Percentiles rank a stretch among this genome's conserved stretches.
phyloP scores from a whole-genome alignment of 345 rosid genomes.

The Limnanthes douglasii region DNA sequence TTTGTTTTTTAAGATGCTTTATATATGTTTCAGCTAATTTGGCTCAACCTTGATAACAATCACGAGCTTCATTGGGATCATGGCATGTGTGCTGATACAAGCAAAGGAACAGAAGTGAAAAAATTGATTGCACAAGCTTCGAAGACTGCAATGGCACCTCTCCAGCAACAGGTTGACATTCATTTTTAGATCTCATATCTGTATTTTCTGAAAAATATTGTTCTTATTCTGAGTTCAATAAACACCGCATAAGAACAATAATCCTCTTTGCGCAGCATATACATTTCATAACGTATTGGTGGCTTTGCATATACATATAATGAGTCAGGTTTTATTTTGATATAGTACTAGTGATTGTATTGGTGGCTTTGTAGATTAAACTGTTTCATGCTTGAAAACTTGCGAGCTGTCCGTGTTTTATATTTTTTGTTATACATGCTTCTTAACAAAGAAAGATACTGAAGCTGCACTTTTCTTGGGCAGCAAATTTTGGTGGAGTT shows the following conservation, averaged over 20 bases:
- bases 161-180: slow-evolving; percentile 59
- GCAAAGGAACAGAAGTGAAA: slow-evolving; percentile 82
- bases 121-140: slow-evolving; percentile 78
- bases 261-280: too few relatives aligned
- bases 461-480: slow-evolving; percentile 7
- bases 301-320: too few relatives aligned
- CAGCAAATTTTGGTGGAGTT: slow-evolving; percentile 72
- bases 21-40: slow-evolving; percentile 43
- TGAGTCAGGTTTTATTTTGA: too few relatives aligned
- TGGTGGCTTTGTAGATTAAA: slow-evolving; percentile 5
- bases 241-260: too few relatives aligned
- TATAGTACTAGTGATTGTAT: too few relatives aligned
- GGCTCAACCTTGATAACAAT: slow-evolving; percentile 90
- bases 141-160: slow-evolving; percentile 67
- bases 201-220: too few relatives aligned
- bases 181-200: slow-evolving; percentile 1
- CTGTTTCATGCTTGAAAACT: slow-evolving; percentile 6
- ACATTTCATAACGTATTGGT: too few relatives aligned
- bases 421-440: background rate
- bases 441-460: slow-evolving; percentile 6
- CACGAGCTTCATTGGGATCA: slow-evolving; percentile 97
- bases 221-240: too few relatives aligned
- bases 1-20: slow-evolving; percentile 6
- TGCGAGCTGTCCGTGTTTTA: slow-evolving; percentile 4
- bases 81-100: slow-evolving; percentile 97